Conservation (phyloP, 129 eudicot species). For the Ambrosia trifida region DNA sequence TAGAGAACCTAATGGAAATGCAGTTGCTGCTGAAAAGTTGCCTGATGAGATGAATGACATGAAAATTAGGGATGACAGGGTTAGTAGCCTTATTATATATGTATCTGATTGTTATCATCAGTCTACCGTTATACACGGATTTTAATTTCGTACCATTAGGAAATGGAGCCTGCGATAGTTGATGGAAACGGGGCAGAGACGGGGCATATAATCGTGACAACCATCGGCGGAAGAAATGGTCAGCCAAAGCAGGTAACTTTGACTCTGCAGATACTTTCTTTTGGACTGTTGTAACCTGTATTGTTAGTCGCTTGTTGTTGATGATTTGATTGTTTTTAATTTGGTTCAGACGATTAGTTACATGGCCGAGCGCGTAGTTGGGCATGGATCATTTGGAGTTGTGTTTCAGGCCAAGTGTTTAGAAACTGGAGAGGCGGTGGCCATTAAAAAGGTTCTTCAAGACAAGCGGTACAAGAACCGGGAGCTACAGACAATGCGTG, state of each 20-base stretch:
- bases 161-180: conserved; percentile 79
- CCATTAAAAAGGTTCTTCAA: conserved; percentile 86
- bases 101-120: background rate
- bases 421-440: conserved; percentile 92
- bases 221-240: conserved; percentile 92
- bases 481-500: conserved; percentile 91
- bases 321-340: conserved; percentile 9
- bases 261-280: background rate
- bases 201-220: conserved; percentile 91
- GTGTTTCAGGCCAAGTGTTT: conserved; percentile 91
- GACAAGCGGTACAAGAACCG: conserved; percentile 90
- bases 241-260: conserved; percentile 79
- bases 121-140: background rate
- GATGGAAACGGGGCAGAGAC: conserved; percentile 95
- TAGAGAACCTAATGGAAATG: conserved; percentile 55
- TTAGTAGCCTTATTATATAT: conserved; percentile 18
- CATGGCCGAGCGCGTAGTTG: conserved; percentile 95
- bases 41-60: conserved; percentile 88
- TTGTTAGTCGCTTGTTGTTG: background rate
- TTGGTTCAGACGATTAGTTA: conserved; percentile 77
- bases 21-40: conserved; percentile 53
- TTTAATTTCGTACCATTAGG: conserved; percentile 39
- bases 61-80: conserved; percentile 90
- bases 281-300: background rate
- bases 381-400: conserved; percentile 93